phyloP scores from a whole-genome alignment of 352 stramenopile genomes.

The Thraustochytrium striatum region DNA sequence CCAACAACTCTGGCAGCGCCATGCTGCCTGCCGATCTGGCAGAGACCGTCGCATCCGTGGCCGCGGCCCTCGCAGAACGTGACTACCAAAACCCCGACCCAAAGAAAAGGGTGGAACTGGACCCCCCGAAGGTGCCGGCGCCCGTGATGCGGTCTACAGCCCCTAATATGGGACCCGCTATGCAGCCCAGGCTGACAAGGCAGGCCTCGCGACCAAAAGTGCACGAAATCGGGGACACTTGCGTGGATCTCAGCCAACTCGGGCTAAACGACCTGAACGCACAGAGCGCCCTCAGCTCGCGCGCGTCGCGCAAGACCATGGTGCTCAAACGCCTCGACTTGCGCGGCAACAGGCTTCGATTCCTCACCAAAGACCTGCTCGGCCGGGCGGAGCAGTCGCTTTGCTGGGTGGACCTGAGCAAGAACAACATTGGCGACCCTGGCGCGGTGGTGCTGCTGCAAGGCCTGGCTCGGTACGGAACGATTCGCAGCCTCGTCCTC shows the following conservation, averaged over 20 bases:
- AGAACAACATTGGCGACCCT: not conserved
- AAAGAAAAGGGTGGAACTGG: too few species aligned
- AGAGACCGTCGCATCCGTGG: too few species aligned
- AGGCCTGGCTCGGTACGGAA: not conserved
- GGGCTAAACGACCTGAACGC: not conserved
- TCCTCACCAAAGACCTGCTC: not conserved
- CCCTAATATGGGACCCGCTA: not conserved
- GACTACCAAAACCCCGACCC: too few species aligned
- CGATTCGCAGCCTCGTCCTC: not conserved
- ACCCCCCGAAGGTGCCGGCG: too few species aligned
- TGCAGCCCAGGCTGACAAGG: not conserved
- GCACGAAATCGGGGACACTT: not conserved
- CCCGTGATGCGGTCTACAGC: not conserved
- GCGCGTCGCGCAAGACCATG: not conserved
- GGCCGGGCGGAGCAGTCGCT: not conserved
- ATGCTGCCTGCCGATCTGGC: too few species aligned
- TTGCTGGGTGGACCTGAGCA: not conserved
- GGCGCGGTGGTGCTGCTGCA: not conserved
- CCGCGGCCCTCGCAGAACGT: too few species aligned
- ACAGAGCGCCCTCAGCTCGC: not conserved
- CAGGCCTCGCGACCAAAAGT: not conserved
- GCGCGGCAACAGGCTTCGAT: not conserved
- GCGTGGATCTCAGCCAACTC: not conserved
- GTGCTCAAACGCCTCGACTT: not conserved
- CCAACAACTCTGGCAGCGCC: too few species aligned